Percentiles rank a stretch among this genome's conserved stretches.
Conservation (phyloP, 257 asterid genomes). For the Plantago major region DNA sequence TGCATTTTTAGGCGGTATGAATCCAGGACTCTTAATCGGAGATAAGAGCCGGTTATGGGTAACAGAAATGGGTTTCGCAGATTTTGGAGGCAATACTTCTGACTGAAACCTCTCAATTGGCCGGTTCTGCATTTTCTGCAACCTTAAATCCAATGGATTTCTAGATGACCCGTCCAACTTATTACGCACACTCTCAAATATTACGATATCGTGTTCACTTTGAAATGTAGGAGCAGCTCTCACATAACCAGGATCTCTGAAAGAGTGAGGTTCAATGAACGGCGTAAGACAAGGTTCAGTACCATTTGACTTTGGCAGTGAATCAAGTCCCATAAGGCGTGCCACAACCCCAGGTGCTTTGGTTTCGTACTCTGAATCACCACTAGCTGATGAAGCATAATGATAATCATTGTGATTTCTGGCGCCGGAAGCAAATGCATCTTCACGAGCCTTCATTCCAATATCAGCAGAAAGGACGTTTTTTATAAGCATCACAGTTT, state of each 20-base stretch:
- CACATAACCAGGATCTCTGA: slow-evolving; percentile 54
- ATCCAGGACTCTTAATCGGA: slow-evolving; percentile 93
- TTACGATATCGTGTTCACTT: slow-evolving; percentile 69
- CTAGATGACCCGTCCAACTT: slow-evolving; percentile 66
- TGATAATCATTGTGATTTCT: slow-evolving; percentile 39
- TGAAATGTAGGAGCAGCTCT: slow-evolving; percentile 37
- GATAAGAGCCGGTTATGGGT: slow-evolving; percentile 72
- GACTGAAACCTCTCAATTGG: slow-evolving; percentile 82
- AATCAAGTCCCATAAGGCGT: slow-evolving; percentile 96
- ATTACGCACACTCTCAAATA: slow-evolving; percentile 71
- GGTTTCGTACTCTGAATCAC: slow-evolving; percentile 51
- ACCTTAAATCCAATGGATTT: slow-evolving; percentile 66
- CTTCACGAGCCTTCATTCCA: slow-evolving; percentile 49
- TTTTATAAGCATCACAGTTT: slow-evolving; percentile 15
- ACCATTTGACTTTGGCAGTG: slow-evolving; percentile 59
- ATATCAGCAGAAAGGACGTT: slow-evolving; percentile 15
- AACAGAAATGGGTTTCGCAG: slow-evolving; percentile 73
- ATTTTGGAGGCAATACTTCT: slow-evolving; percentile 79
- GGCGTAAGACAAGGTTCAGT: slow-evolving; percentile 48
- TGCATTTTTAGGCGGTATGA: slow-evolving; percentile 78
- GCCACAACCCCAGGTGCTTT: slow-evolving; percentile 96
- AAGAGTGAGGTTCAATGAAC: slow-evolving; percentile 44
- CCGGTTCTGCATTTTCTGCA: slow-evolving; percentile 56
- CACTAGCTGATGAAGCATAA: slow-evolving; percentile 51
- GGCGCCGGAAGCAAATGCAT: slow-evolving; percentile 36